These are phyloP conservation scores for Scheffersomyces quercinus DNA, from an alignment of 1,139 yeast genomes.

Conservation along the genomic window DNA sequence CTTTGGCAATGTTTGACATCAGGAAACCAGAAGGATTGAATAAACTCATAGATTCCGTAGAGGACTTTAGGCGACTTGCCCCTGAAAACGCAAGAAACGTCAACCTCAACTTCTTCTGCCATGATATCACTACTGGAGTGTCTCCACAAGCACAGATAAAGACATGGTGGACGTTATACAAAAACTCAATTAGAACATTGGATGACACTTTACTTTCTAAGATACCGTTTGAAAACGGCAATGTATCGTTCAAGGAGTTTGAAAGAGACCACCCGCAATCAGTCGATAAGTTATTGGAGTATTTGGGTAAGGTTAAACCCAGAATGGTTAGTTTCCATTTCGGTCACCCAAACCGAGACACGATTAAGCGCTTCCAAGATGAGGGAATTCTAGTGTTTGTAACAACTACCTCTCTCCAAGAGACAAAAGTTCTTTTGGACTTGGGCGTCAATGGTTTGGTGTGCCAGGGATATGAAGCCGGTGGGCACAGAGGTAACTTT, in stretches of 20 bases:
- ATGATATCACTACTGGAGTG: slow-evolving; percentile 23
- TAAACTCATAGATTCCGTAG: slow-evolving; percentile 13
- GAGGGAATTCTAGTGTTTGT: slow-evolving; percentile 54
- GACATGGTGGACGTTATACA: slow-evolving; percentile 27
- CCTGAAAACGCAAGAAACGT: slow-evolving; percentile 16
- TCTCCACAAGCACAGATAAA: slow-evolving; percentile 17
- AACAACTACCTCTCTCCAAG: slow-evolving; percentile 41
- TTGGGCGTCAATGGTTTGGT: slow-evolving; percentile 41
- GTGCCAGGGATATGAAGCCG: slow-evolving; percentile 55
- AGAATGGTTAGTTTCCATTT: slow-evolving; percentile 50
- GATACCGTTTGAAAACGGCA: slow-evolving; percentile 21
- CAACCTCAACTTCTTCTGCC: slow-evolving; percentile 51
- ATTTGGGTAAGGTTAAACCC: slow-evolving; percentile 10
- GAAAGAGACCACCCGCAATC: slow-evolving; percentile 13
- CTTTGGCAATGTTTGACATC: slow-evolving; percentile 38
- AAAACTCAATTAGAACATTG: neutral
- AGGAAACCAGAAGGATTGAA: slow-evolving; percentile 10
- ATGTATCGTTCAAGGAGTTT: slow-evolving; percentile 38
- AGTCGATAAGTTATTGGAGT: slow-evolving; percentile 9
- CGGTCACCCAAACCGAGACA: slow-evolving; percentile 39
- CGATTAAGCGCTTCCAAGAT: slow-evolving; percentile 41
- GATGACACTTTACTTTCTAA: neutral
- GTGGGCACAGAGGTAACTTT: slow-evolving; percentile 55
- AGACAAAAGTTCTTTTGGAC: slow-evolving; percentile 27
- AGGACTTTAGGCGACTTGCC: slow-evolving; percentile 13